phyloP scores from a whole-genome alignment of 768 basidiomycete species.

The Suillus subluteus region DNA sequence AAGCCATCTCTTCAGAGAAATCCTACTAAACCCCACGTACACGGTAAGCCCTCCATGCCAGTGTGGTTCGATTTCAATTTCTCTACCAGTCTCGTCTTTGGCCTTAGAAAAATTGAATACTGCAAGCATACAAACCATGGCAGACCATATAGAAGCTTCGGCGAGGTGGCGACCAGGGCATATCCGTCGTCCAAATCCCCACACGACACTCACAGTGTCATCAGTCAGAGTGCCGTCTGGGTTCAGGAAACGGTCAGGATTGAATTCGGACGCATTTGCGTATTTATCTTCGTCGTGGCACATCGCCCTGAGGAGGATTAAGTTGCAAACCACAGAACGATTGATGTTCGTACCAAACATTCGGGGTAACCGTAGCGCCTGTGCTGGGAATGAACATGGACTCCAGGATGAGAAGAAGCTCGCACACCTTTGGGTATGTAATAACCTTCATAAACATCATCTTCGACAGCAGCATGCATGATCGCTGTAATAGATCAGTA shows the following conservation, averaged over 20 bases:
- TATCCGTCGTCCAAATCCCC: conserved; percentile 14
- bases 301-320: conserved; percentile 30
- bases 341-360: conserved; percentile 8
- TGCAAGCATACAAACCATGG: conserved; percentile 9
- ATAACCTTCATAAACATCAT: conserved; percentile 46
- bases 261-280: conserved; percentile 52
- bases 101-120: conserved; percentile 10
- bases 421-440: conserved; percentile 51
- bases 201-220: conserved; percentile 6
- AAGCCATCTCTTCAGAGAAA: background rate
- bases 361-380: conserved; percentile 7
- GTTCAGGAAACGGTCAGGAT: conserved; percentile 54
- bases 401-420: background rate
- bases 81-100: conserved; percentile 13
- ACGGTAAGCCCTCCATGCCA: conserved; percentile 9
- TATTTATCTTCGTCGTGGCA: conserved; percentile 56
- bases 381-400: background rate
- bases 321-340: conserved; percentile 13
- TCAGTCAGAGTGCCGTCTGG: conserved; percentile 12
- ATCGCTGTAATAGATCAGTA: conserved; percentile 9
- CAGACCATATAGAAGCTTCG: conserved; percentile 13
- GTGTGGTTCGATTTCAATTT: conserved; percentile 11
- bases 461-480: conserved; percentile 33
- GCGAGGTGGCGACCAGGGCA: conserved; percentile 10
- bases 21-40: background rate